Evolutionary conservation across 2,329 filamentous ascomycete species (phyloP), one percentile per base, ranked within the genome.

Genomic region (Colletotrichum phormii): DNA sequence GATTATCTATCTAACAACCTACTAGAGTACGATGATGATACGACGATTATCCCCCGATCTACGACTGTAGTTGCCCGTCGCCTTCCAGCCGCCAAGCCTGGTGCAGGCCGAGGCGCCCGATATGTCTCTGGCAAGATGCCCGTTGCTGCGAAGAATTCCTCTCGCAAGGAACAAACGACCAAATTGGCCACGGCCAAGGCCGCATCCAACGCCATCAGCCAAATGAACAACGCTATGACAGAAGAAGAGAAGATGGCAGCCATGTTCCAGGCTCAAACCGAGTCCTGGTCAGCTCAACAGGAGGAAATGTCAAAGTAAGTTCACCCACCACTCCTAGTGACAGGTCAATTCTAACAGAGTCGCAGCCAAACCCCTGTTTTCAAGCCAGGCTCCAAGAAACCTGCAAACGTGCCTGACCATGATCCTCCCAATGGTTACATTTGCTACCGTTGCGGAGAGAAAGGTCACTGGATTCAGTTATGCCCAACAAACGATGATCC

Each of bases 401-500:
- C 90, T 4, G 87, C 89, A 70, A 94, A 94, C 75, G 93, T 97
- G 33, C 97, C 97, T 4, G 95, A 97, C 77, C 95, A 98, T 79
- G 95, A 97, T 58, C 95, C 97, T 2, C 97, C 97, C 1, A 93
- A 94, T 65, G 95, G 95, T 65, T 99, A 99, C 82, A 93, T 98
- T 74, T 99, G 97, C 84, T 98, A 98, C 81, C 93, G 97, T 62
- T 99, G 97, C 83, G 94, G 95, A 74, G 93, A 98, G 82, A 98
- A 98, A 85, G 97, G 95, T n/a, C 97, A 99, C 82, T 99, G 96
- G 96, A 99, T 99, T 75, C 96, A 98, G 84, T 90, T 94, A 64
- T 99, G 97, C 80, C 97, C 97, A 7, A 99, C 96, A n/a, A 99
- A 99, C 82, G 95, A 98, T 81, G 95, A 99, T 77, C 96, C 97